Conservation (phyloP, 108 stramenopile genomes). For the Chaetoceros muelleri region DNA sequence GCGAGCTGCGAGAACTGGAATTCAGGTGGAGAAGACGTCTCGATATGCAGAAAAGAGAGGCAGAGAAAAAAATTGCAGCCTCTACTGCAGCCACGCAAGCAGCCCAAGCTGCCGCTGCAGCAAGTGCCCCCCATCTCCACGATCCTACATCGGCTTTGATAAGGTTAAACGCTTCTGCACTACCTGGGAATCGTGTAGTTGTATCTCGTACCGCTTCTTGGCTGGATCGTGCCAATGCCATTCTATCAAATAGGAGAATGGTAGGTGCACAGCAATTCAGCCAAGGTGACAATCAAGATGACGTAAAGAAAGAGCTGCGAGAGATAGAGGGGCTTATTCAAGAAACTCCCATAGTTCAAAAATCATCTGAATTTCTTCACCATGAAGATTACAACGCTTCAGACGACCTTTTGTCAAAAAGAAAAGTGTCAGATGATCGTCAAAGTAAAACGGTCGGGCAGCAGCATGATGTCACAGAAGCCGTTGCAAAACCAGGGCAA, state of each 20-base stretch:
- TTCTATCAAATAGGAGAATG: constrained; percentile 22
- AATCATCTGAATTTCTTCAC: constrained; percentile 34
- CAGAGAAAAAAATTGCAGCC: constrained; percentile 55
- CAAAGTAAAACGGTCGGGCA: neutral
- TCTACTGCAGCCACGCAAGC: constrained; percentile 30
- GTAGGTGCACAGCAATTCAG: constrained; percentile 7
- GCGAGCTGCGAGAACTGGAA: constrained; percentile 55
- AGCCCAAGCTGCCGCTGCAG: constrained; percentile 20
- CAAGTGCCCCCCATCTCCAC: constrained; percentile 1
- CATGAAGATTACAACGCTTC: constrained; percentile 9
- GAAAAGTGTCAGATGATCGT: neutral
- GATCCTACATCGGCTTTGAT: neutral
- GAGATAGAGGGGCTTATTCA: constrained; percentile 54
- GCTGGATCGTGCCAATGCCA: constrained; percentile 55
- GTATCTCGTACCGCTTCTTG: constrained; percentile 57
- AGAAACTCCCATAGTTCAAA: constrained; percentile 53
- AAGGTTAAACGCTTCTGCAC: constrained; percentile 2
- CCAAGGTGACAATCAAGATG: constrained; percentile 13
- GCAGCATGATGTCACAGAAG: too few relatives aligned
- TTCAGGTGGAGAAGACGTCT: constrained; percentile 57
- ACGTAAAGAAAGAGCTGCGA: constrained; percentile 54
- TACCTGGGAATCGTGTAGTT: constrained; percentile 9
- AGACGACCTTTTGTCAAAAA: neutral
- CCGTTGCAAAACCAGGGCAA: neutral
- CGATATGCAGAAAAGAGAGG: constrained; percentile 66